Evolutionary conservation across 1,139 yeast genomes (phyloP).

Genomic region (Diutina catenulata): DNA sequence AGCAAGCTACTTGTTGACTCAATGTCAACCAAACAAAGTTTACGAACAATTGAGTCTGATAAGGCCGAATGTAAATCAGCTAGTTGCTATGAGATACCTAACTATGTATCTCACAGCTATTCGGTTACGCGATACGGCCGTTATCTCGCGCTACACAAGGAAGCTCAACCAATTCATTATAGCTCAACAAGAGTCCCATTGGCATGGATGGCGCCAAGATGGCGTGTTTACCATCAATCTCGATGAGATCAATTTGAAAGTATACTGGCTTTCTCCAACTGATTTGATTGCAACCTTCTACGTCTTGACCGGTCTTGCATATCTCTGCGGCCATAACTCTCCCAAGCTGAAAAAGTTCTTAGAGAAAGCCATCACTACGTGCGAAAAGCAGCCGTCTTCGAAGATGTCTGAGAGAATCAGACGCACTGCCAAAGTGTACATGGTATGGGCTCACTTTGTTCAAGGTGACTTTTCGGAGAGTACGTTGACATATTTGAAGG

Average conservation of each 20-base stretch:
- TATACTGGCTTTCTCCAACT: neutral
- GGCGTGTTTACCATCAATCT: neutral
- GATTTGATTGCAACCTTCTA: neutral
- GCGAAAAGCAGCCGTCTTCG: no score
- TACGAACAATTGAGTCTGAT: no score
- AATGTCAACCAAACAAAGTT: no score
- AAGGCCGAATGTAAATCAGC: no score
- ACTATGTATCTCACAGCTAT: neutral
- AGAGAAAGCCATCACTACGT: neutral
- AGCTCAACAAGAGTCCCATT: neutral
- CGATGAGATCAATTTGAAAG: neutral
- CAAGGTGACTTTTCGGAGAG: no score
- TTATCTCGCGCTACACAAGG: neutral
- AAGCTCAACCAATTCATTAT: conserved; percentile 1
- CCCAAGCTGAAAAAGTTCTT: neutral
- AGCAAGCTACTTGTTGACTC: no score
- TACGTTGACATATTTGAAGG: no score
- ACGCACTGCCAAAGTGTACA: no score
- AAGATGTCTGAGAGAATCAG: no score
- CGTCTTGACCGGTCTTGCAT: neutral
- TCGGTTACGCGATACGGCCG: neutral
- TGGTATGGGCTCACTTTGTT: no score
- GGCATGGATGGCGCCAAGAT: neutral
- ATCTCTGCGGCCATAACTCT: neutral
- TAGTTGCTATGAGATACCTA: neutral